A percentile compares a stretch with the other conserved stretches of the same genome.
These are phyloP conservation scores for Physcomitrium patens DNA, from an alignment of 225 moss, liverwort and hornwort species.

Conservation along the genomic window DNA sequence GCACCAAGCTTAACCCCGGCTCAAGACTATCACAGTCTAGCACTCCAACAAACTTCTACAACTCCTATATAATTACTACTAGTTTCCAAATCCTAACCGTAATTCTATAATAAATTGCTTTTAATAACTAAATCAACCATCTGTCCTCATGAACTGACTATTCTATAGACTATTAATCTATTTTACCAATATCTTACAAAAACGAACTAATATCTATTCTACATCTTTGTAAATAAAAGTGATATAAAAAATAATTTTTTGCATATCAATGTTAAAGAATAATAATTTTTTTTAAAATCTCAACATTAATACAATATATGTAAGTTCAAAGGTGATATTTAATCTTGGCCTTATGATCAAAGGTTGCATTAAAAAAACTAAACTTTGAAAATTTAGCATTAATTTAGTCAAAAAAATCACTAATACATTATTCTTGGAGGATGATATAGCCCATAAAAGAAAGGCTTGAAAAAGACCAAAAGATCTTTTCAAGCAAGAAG, in stretches of 20 bases:
- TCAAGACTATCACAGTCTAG: too few species aligned
- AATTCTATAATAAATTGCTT: too few species aligned
- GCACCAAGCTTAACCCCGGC: too few species aligned
- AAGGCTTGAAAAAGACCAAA: slow-evolving; percentile 59
- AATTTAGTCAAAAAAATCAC: slow-evolving; percentile 44
- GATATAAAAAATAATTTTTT: slow-evolving; percentile 65
- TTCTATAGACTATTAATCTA: too few species aligned
- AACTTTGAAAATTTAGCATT: slow-evolving; percentile 47
- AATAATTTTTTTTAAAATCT: slow-evolving; percentile 56
- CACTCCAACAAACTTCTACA: too few species aligned
- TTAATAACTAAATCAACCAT: too few species aligned
- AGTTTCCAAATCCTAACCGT: too few species aligned
- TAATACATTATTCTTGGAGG: slow-evolving; percentile 47
- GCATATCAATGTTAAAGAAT: slow-evolving; percentile 54
- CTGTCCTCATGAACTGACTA: too few species aligned
- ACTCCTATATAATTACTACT: too few species aligned
- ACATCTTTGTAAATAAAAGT: slow-evolving; percentile 61
- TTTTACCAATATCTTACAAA: too few species aligned
- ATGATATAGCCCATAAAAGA: slow-evolving; percentile 58
- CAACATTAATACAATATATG: slow-evolving; percentile 49
- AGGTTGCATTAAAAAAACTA: slow-evolving; percentile 50
- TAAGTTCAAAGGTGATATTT: slow-evolving; percentile 58
- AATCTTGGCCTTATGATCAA: slow-evolving; percentile 52
- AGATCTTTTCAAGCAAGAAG: slow-evolving; percentile 50
- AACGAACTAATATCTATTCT: too few species aligned